Evolutionary conservation across 768 basidiomycete genomes (phyloP), one percentile per base, ranked within the genome.

Genomic region (Boletus rubescentipes): DNA sequence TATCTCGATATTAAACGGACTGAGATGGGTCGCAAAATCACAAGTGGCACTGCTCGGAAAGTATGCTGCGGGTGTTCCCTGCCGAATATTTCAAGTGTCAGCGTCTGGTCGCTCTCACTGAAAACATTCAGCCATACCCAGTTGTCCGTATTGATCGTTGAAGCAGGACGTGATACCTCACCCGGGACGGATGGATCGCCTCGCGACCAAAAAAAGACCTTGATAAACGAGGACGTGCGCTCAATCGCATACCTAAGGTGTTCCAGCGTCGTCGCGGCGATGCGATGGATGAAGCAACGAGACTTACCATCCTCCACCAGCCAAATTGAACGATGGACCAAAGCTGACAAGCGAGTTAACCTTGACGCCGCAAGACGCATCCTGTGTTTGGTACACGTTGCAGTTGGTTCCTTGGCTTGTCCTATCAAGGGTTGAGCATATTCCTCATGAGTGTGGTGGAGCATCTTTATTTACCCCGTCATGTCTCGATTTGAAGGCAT

Each of bases 1-100:
- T 60, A 90, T 84, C 56, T 88, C 73, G 52, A 88, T 87, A 55
- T 81, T 83, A 62, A 87, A 79, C 1, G 74, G 56, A 10, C 76
- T 71, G 60, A 89, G 83, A 52, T 83, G 71, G 44, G 74, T 70
- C 43, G 72, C 55, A 41, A 91, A 75, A 55, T 85, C 71, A 63
- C 88, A 91, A 46, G 73, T 68, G 3, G 72, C 78, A 60, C 73
- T 77, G 10, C 59, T 51, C 16, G 86, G 86, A 71, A 87, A 90
- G 60, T 75, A 76, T 2, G 86, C 88, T 1, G 67, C 61, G 3
- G 87, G 86, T 0, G 68, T 77, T 9, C 87, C 85, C 84, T 85
- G 31, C 9, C 16, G 9, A n/a, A n/a, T 16, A 8, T 38, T 7
- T 0, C 11, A 41, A 10, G 1, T 30, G 5, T 57, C 26, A 57